A percentile compares a stretch with the other conserved stretches of the same genome.
Evolutionary conservation across 306 rosid genomes (phyloP).

Genomic region (Potentilla sterilis): DNA sequence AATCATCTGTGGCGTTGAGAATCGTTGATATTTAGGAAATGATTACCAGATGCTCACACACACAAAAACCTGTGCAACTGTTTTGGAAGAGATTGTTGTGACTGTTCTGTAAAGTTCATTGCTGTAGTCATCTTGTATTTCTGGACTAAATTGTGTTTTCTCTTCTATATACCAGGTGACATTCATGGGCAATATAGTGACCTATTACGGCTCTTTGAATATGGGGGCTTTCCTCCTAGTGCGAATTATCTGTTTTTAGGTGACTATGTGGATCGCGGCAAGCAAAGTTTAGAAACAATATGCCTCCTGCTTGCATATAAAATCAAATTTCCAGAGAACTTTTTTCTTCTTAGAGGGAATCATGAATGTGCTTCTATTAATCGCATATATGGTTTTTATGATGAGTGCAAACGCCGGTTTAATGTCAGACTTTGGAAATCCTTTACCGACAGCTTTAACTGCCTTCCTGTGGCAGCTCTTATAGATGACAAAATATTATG

Average conservation of each 20-base stretch:
- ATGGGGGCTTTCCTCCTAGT: constrained; percentile 84
- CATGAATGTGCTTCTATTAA: constrained; percentile 93
- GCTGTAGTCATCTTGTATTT: neutral
- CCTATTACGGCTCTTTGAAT: constrained; percentile 81
- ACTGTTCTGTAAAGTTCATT: neutral
- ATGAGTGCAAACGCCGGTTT: constrained; percentile 90
- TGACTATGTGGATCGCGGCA: constrained; percentile 94
- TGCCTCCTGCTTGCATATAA: constrained; percentile 91
- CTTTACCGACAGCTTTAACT: constrained; percentile 77
- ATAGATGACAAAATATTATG: constrained; percentile 88
- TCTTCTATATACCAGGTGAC: constrained; percentile 55
- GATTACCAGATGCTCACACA: neutral
- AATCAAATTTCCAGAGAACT: constrained; percentile 86
- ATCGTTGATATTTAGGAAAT: neutral
- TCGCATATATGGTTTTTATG: constrained; percentile 88
- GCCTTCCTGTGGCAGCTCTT: constrained; percentile 93
- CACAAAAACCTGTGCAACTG: neutral
- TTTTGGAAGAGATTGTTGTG: neutral
- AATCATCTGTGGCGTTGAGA: neutral
- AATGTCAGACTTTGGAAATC: constrained; percentile 96
- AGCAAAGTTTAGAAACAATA: constrained; percentile 90
- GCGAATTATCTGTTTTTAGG: constrained; percentile 88
- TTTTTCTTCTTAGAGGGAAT: constrained; percentile 88
- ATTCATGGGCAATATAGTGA: constrained; percentile 95
- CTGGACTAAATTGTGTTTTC: constrained; percentile 6